Conservation (phyloP, 225 moss, liverwort and hornwort genomes). For the Ulota crispa region DNA sequence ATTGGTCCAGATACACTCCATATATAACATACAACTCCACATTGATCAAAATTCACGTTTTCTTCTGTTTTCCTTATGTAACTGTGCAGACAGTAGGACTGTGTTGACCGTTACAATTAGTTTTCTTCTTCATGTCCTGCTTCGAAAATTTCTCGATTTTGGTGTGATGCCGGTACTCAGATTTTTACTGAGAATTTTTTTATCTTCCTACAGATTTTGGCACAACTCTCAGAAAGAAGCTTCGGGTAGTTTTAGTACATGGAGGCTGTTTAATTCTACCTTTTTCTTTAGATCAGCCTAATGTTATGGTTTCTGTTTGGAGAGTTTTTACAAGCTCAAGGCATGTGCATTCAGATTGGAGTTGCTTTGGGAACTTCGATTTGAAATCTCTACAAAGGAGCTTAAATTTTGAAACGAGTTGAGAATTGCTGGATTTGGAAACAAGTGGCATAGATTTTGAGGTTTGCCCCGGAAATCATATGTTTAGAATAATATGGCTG, state of each 20-base stretch:
- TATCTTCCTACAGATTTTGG: background rate
- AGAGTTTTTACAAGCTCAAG: background rate
- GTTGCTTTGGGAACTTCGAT: background rate
- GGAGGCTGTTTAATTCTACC: background rate
- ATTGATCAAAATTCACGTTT: background rate
- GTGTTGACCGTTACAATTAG: slow-evolving; percentile 14
- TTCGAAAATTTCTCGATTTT: background rate
- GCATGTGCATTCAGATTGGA: background rate
- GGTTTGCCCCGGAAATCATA: too few relatives aligned
- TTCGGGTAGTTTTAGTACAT: background rate
- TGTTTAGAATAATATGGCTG: too few relatives aligned
- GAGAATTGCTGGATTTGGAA: background rate
- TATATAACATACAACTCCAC: too few relatives aligned
- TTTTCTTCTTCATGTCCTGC: slow-evolving; percentile 33
- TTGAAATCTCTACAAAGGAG: background rate
- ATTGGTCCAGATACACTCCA: too few relatives aligned
- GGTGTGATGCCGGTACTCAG: slow-evolving; percentile 11
- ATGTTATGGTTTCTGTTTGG: background rate
- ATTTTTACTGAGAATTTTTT: slow-evolving; percentile 7
- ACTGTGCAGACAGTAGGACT: slow-evolving; percentile 20
- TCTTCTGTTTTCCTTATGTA: slow-evolving; percentile 28
- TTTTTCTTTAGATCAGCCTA: background rate
- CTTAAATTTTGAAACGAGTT: background rate
- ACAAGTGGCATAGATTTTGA: background rate
- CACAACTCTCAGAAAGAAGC: background rate